Evolutionary conservation across 106 monocot species (phyloP), one percentile per base, ranked within the genome.

Genomic region (Allium fistulosum): DNA sequence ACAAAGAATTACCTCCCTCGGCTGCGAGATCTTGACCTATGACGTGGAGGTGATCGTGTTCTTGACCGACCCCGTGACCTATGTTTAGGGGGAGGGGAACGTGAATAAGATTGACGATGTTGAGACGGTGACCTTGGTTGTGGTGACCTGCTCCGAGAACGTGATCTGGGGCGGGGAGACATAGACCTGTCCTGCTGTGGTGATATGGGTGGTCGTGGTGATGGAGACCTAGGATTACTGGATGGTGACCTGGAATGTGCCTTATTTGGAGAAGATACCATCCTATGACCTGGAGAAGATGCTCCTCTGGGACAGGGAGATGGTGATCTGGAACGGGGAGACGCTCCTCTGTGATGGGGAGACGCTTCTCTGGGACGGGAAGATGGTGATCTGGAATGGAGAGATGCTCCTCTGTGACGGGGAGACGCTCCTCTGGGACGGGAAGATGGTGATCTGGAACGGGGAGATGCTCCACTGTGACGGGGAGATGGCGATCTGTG

Each of bases 321-420:
- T 45, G 37, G 51, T 14, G 87, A 80, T 58, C 80, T 83, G 1
- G 75, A 64, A 7, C 75, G 71, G 53, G 67, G 78, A 9, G 87
- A 80, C 48, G 26, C 62, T 15, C 72, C 75, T 0, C 68, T 62
- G 12, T 68, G 61, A 7, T 49, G 45, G 45, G 71, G 64, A 15
- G 77, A 77, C 26, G 37, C 37, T 37, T 5, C 37, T 37, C 37
- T 37, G 37, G 0, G 37, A 0, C 59, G 67, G 53, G 83, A 72
- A 53, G 86, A 82, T 45, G 49, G 58, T 14, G 87, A 80, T 58
- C 83, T 83, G 1, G 72, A 63, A 7, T 71, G 71, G 58, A 63
- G 75, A 9, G 87, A 80, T 55, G n/a, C 62, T 15, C 75, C 75
- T 0, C 63, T 62, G 15, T 71, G 61, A 7, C 50, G 51, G 45